phyloP scores from a whole-genome alignment of 257 asterid species.

The Henckelia pumila region DNA sequence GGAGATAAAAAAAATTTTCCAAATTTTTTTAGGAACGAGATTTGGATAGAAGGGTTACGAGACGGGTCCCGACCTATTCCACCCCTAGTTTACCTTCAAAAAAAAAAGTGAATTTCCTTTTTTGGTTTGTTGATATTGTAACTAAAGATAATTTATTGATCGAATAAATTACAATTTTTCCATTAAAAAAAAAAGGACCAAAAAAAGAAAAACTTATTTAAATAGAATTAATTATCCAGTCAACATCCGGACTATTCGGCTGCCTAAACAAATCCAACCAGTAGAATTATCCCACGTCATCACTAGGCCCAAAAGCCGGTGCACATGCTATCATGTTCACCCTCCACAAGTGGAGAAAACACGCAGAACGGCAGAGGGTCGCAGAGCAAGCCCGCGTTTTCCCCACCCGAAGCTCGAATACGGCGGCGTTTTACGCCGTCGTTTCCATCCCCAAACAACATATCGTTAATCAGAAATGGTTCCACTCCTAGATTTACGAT shows the following conservation, averaged over 20 bases:
- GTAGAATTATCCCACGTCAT: constrained; percentile 6
- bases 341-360: constrained; percentile 5
- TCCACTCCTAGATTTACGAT: constrained; percentile 40
- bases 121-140: too few relatives aligned
- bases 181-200: too few relatives aligned
- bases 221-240: neutral
- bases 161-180: too few relatives aligned
- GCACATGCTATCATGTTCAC: constrained; percentile 14
- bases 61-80: too few relatives aligned
- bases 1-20: too few relatives aligned
- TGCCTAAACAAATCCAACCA: neutral
- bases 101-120: too few relatives aligned
- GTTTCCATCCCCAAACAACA: neutral
- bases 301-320: neutral
- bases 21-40: too few relatives aligned
- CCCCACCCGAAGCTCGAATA: constrained; percentile 7
- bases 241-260: neutral
- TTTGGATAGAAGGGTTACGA: too few relatives aligned
- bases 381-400: constrained; percentile 20
- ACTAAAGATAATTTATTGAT: too few relatives aligned
- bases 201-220: too few relatives aligned
- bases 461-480: constrained; percentile 36
- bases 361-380: constrained; percentile 14
- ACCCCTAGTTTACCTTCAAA: too few relatives aligned
- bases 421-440: constrained; percentile 45